Percentiles rank a stretch among this genome's conserved stretches.
These are phyloP conservation scores for Vanilla planifolia DNA, from an alignment of 106 monocot species.

Conservation along the genomic window DNA sequence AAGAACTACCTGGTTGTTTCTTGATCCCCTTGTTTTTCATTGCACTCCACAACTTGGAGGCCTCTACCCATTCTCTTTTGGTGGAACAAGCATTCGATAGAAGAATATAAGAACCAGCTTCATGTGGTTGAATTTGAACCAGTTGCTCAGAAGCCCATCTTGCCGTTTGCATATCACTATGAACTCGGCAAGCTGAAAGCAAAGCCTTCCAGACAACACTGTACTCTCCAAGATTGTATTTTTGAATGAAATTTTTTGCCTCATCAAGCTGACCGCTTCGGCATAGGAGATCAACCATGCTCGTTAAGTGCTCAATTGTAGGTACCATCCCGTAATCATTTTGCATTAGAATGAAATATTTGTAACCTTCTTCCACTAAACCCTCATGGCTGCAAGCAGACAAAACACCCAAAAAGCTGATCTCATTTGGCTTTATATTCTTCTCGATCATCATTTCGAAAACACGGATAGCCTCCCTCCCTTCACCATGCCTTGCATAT, in stretches of 20 bases:
- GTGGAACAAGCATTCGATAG: constrained; percentile 59
- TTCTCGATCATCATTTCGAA: constrained; percentile 52
- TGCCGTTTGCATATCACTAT: constrained; percentile 43
- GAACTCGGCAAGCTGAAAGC: constrained; percentile 53
- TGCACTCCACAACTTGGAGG: constrained; percentile 28
- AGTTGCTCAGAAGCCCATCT: constrained; percentile 39
- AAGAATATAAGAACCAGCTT: constrained; percentile 48
- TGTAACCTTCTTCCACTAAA: constrained; percentile 42
- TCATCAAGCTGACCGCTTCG: constrained; percentile 43
- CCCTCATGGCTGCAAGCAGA: constrained; percentile 76
- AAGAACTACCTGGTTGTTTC: constrained; percentile 58
- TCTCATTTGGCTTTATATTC: constrained; percentile 75
- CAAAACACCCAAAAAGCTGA: constrained; percentile 50
- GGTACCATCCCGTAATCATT: constrained; percentile 47
- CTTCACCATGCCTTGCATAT: constrained; percentile 57
- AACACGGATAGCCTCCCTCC: constrained; percentile 38
- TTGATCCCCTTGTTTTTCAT: constrained; percentile 44
- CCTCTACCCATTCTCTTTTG: constrained; percentile 40
- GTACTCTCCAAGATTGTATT: constrained; percentile 38
- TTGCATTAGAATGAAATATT: constrained; percentile 59
- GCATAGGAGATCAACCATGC: constrained; percentile 78
- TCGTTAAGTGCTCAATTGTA: constrained; percentile 58
- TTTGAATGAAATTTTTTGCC: constrained; percentile 59
- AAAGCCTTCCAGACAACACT: constrained; percentile 57
- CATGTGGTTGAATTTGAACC: constrained; percentile 34